Evolutionary conservation across 2,329 filamentous ascomycete species (phyloP), one percentile per base, ranked within the genome.

Genomic region (Alternaria sp.): DNA sequence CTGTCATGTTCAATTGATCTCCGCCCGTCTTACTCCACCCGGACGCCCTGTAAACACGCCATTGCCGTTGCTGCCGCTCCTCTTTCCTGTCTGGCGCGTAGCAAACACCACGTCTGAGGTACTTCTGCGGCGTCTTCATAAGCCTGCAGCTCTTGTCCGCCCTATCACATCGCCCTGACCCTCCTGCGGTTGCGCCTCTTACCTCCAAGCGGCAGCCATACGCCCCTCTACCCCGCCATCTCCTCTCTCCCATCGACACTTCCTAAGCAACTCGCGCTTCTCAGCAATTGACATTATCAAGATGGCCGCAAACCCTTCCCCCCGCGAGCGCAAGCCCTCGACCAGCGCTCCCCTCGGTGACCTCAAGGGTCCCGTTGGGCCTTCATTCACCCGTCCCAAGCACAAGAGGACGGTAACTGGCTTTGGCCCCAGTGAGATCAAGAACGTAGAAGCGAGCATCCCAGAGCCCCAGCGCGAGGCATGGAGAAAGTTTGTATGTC

Each of bases 321-420:
- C 83, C 44, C 87, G 93, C 69, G 90, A 97, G 85, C 90, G 94
- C 72, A 91, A 88, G 70, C 93, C 92, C 62, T 97, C 93, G 19
- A 90, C 87, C 61, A 89, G 91, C 69, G 92, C 92, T 72, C 94
- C 94, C 50, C 90, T 97, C 72, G 88, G 92, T 68, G 93, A 97
- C 78, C 90, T 98, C 66, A 87, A 92, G 80, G 94, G 93, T 68
- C 90, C 92, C 17, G 89, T 97, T 61, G 91, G 91, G n/a, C 93
- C 93, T 15, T 90, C 90, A 45, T 95, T 96, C 78, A 90, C 91
- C 82, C 89, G 96, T 65, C 96, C 96, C 49, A 99, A 98, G 84
- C 96, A 99, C 84, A 97, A 93, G 86, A 89, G 96, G 71, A 98
- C 95, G n/a, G 92, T 92, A 70, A 99, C 96, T 10, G 96, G 96